Conservation (phyloP, 176 grass and related monocot species). For the Bothriochloa decipiens region DNA sequence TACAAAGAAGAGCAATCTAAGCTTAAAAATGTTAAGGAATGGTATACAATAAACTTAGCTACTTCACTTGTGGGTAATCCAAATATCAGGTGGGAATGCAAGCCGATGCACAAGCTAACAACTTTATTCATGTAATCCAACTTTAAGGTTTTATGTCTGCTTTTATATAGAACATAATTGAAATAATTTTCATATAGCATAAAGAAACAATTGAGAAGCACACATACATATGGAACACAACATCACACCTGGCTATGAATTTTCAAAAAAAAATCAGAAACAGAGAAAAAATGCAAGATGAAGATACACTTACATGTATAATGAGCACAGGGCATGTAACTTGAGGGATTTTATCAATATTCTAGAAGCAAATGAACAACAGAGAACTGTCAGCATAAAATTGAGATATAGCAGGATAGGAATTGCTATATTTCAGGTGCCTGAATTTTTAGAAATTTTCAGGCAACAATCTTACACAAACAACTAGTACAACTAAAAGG, state of each 20-base stretch:
- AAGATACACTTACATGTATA: constrained; percentile 83
- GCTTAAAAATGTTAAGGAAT: background rate
- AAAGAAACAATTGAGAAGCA: constrained; percentile 23
- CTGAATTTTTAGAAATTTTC: background rate
- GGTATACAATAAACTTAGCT: background rate
- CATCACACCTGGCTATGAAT: background rate
- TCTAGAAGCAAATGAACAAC: constrained; percentile 54
- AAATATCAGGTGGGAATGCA: too few species aligned
- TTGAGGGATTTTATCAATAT: constrained; percentile 90
- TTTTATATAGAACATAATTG: too few species aligned
- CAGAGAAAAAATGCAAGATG: constrained; percentile 30
- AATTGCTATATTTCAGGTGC: background rate
- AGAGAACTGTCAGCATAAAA: constrained; percentile 32
- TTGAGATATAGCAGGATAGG: constrained; percentile 9
- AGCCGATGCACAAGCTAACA: too few species aligned
- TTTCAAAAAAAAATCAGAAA: background rate
- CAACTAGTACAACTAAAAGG: background rate
- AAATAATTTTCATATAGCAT: background rate
- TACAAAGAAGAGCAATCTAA: constrained; percentile 5
- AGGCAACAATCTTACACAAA: background rate
- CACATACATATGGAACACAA: background rate
- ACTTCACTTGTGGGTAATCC: too few species aligned
- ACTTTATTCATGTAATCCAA: too few species aligned
- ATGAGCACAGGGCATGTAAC: constrained; percentile 90
- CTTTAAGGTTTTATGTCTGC: too few species aligned